These are phyloP conservation scores for Limonium bicolor DNA, from an alignment of 148 eudicot genomes.

Conservation along the genomic window DNA sequence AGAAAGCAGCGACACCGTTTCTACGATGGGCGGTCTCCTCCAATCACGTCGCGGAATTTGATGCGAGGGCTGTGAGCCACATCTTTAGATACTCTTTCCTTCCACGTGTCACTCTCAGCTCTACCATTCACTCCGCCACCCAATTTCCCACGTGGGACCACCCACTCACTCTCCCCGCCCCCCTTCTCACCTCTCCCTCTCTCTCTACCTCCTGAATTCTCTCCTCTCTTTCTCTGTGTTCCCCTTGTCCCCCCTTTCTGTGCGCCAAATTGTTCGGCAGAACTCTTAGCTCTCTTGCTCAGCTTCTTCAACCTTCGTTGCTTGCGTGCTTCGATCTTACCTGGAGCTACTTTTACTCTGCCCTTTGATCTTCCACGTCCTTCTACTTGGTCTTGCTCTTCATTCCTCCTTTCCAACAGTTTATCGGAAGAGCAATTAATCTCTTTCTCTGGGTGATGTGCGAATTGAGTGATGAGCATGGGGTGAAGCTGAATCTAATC, in stretches of 20 bases:
- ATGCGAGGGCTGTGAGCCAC: slow-evolving; percentile 4
- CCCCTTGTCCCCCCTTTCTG: too few relatives aligned
- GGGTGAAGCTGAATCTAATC: slow-evolving; percentile 9
- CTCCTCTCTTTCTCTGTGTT: not conserved
- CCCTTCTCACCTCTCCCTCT: not conserved
- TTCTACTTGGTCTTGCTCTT: not conserved
- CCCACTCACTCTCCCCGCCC: not conserved
- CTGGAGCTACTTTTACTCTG: not conserved
- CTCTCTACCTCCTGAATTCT: slow-evolving; percentile 3
- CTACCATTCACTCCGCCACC: not conserved
- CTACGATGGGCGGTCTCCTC: too few relatives aligned
- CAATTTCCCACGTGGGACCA: slow-evolving; percentile 2
- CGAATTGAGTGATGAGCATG: slow-evolving; percentile 7
- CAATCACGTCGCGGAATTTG: slow-evolving; percentile 1
- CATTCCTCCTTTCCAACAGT: not conserved
- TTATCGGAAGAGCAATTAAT: too few relatives aligned
- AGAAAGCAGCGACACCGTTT: too few relatives aligned
- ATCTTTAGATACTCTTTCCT: not conserved
- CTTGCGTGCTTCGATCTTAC: not conserved
- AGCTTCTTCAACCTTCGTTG: not conserved
- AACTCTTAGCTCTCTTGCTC: not conserved
- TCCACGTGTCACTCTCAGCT: slow-evolving; percentile 3
- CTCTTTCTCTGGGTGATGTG: slow-evolving; percentile 9
- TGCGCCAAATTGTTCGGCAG: not conserved
- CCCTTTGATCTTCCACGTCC: too few relatives aligned